These are phyloP conservation scores for Sporothrix pseudoabietina DNA, from an alignment of 2,329 filamentous ascomycete species.

Conservation along the genomic window DNA sequence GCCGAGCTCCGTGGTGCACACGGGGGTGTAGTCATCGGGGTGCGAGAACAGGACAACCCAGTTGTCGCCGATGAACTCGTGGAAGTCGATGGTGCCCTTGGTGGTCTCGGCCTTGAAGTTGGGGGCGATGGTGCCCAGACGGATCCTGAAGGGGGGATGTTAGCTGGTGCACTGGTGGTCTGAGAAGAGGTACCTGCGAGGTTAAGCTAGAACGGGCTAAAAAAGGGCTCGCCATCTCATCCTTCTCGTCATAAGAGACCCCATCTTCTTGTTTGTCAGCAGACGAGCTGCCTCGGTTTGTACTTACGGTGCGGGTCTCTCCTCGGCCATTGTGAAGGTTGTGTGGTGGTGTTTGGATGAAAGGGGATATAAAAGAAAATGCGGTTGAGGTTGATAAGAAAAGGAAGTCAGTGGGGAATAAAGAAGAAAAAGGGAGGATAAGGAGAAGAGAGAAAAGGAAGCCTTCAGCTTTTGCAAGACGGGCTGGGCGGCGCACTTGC, in stretches of 20 bases:
- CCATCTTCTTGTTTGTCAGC: slow-evolving; percentile 9
- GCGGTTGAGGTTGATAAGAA: background rate
- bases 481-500: slow-evolving; percentile 9
- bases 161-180: slow-evolving; percentile 13
- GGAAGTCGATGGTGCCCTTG: slow-evolving; percentile 76
- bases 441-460: slow-evolving; percentile 6
- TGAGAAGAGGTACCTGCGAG: background rate
- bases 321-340: slow-evolving; percentile 42
- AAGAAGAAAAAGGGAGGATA: background rate
- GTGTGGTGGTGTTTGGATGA: slow-evolving; percentile 26
- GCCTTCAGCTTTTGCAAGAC: slow-evolving; percentile 9
- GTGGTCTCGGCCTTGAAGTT: slow-evolving; percentile 86
- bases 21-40: slow-evolving; percentile 88
- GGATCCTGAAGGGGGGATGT: slow-evolving; percentile 50
- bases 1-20: slow-evolving; percentile 91
- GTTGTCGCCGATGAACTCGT: slow-evolving; percentile 75
- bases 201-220: background rate
- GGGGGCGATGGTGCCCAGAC: slow-evolving; percentile 68
- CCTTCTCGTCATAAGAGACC: too few relatives aligned
- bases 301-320: slow-evolving; percentile 43
- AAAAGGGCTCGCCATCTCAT: background rate
- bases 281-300: background rate
- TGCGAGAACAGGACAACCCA: slow-evolving; percentile 86
- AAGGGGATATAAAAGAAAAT: slow-evolving; percentile 2
- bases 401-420: slow-evolving; percentile 15